phyloP scores from a whole-genome alignment of 164 flowering plant genomes.

The Annona squamosa region DNA sequence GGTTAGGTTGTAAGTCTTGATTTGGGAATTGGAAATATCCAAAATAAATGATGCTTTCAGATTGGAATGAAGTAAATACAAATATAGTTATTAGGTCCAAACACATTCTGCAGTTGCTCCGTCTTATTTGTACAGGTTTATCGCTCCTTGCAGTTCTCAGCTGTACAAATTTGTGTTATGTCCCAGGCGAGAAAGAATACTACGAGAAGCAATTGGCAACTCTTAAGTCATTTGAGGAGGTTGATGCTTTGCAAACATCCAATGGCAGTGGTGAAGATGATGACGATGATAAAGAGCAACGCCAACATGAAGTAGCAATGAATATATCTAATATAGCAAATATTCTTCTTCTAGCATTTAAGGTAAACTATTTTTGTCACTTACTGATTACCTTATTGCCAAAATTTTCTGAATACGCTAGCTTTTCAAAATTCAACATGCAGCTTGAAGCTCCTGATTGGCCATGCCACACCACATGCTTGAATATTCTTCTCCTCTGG shows the following conservation, averaged over 20 bases:
- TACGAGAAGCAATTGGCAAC: constrained; percentile 62
- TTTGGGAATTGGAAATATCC: not conserved
- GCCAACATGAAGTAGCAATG: constrained; percentile 61
- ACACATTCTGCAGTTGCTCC: not conserved
- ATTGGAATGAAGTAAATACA: not conserved
- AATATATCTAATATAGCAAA: constrained; percentile 60
- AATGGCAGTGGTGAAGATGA: constrained; percentile 26
- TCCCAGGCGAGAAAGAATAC: constrained; percentile 62
- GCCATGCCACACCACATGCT: not conserved
- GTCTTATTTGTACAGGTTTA: not conserved
- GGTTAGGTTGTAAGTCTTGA: not conserved
- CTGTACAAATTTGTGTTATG: not conserved
- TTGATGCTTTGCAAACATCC: constrained; percentile 30
- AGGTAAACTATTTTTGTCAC: constrained; percentile 25
- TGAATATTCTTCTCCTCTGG: not conserved
- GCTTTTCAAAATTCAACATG: too few relatives aligned
- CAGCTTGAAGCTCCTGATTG: too few relatives aligned
- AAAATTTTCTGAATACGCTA: not conserved
- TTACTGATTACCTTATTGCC: not conserved
- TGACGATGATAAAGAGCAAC: constrained; percentile 27
- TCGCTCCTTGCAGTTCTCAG: not conserved
- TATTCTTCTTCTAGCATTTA: constrained; percentile 40
- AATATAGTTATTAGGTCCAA: not conserved
- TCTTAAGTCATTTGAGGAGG: constrained; percentile 59
- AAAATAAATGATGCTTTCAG: not conserved